Evolutionary conservation across 2,329 filamentous ascomycete species (phyloP), one percentile per base, ranked within the genome.

Genomic region (Penicillium fuscoglaucum): DNA sequence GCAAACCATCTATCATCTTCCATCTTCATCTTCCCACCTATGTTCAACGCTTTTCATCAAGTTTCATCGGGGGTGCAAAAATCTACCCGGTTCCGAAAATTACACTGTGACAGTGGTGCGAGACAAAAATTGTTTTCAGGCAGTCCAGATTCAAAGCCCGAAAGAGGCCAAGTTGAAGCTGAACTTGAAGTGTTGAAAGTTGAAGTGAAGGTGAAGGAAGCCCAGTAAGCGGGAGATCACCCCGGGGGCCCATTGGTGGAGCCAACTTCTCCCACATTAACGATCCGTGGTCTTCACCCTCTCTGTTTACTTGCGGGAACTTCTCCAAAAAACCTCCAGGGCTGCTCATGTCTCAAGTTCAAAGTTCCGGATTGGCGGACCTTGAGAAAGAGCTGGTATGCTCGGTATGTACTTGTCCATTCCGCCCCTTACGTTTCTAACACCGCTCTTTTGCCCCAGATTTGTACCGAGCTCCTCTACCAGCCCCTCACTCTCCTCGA

Each of bases 361-460:
- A 51, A 59, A 62, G 68, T 55, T 66, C 71, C 55, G 80, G 78
- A 49, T 71, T 82, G 57, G 72, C 81, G 70, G 91, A 96, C 76
- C 82, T 97, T 68, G 95, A 97, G 79, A 93, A 89, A 76, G 95
- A 99, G 84, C 81, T 98, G 78, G 93, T 89, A 54, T 98, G 93
- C 80, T 96, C 93, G 73, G 93, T 96, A 84, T 79, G 90, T 85
- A 43, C n/a, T 47, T 28, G 58, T 55, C 52, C 57, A 61, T 57
- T 52, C 58, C 43, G 2, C 39, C 59, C 62, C 62, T 64, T 65
- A 47, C 61, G 43, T 66, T 28, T 46, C 59, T 62, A 51, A 58
- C 26, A 51, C 29, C 17, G 33, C 51, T 57, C 46, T 52, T 52
- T 50, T 41, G 31, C 51, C 40, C 51, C 56, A 97, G 93, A 99